Base-by-base conservation (phyloP, 1,284 basidiomycete genomes). In the Ganoderma boninense region DNA sequence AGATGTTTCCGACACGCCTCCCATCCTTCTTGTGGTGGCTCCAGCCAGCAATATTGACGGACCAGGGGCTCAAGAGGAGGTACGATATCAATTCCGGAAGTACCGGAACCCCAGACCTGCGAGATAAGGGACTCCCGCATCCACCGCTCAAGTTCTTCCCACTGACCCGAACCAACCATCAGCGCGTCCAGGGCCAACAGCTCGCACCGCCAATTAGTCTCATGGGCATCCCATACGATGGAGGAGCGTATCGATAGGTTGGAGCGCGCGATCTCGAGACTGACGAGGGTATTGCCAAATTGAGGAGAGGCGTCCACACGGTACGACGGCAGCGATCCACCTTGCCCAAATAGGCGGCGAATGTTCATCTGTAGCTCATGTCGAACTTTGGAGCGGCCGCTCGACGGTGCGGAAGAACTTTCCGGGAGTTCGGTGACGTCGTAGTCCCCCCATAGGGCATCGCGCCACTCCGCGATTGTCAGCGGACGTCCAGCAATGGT, bases 161-260 rank as follows among this genome's bases (percentile, higher is more conserved):
- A 67, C 4, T 43, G 2, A 13, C 23, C 26, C 1, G 60, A 38
- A 4, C 66, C 66, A 2, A 67, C 46, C 23, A 63, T 23, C 42
- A 64, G 7, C 3, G 66, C 35, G 38, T 68, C 66, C 42, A 68
- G 54, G 20, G 66, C 59, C 18, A 62, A 40, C 66, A 67, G 46
- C 43, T 67, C 66, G 44, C 66, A 67, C 4, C 66, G 43, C 66
- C 66, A 67, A 26, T 67, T 67, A 2, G 42, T 62, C n/a, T 67
- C 66, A n/a, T 67, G 35, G 0, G 49, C 8, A 8, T 67, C 66
- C 66, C 66, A 67, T 0, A 67, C 40, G 11, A 67, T 6, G 11
- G 26, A 46, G 6, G 32, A 32, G 32, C 49, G 66, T 2, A 23
- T 7, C 1, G n/a, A 18, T 1, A 11, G 8, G 23, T 54, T 5